These are phyloP conservation scores for Nitzschia sp. DNA, from an alignment of 108 stramenopile species.

Conservation along the genomic window DNA sequence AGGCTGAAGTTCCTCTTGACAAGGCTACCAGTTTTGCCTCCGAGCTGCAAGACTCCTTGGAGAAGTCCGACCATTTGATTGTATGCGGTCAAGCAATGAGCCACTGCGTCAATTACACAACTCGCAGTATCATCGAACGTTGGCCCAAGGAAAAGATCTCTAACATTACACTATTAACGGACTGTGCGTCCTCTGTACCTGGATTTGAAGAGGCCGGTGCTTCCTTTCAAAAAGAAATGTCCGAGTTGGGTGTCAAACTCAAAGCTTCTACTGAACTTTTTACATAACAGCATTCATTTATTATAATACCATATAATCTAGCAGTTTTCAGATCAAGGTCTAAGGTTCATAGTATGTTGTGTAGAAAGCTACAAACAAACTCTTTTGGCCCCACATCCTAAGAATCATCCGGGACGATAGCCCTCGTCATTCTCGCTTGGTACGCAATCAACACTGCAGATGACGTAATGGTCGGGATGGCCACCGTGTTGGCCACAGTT, in stretches of 20 bases:
- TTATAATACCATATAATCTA: no score
- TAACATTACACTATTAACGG: conserved; percentile 67
- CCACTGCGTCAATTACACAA: conserved; percentile 94
- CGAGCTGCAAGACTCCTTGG: conserved; percentile 22
- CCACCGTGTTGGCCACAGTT: background rate
- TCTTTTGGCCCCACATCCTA: no score
- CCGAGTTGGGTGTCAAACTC: conserved; percentile 45
- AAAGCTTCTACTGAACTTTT: conserved; percentile 19
- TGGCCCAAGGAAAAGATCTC: conserved; percentile 45
- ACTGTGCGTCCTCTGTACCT: conserved; percentile 81
- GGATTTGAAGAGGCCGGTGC: conserved; percentile 81
- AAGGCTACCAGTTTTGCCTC: conserved; percentile 23
- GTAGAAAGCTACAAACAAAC: no score
- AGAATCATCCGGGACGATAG: no score
- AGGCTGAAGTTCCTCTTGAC: conserved; percentile 85
- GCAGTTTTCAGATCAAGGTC: no score
- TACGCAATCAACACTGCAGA: conserved; percentile 2
- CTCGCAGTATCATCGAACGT: conserved; percentile 65
- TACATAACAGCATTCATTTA: background rate
- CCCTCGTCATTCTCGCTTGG: conserved; percentile 1
- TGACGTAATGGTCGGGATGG: conserved; percentile 17
- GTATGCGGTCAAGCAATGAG: conserved; percentile 93
- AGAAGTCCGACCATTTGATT: conserved; percentile 61
- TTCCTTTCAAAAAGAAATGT: conserved; percentile 69
- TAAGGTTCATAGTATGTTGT: no score